A percentile compares a stretch with the other conserved stretches of the same genome.
phyloP scores from a whole-genome alignment of 1,284 basidiomycete species.

The Moesziomyces globuligerus region DNA sequence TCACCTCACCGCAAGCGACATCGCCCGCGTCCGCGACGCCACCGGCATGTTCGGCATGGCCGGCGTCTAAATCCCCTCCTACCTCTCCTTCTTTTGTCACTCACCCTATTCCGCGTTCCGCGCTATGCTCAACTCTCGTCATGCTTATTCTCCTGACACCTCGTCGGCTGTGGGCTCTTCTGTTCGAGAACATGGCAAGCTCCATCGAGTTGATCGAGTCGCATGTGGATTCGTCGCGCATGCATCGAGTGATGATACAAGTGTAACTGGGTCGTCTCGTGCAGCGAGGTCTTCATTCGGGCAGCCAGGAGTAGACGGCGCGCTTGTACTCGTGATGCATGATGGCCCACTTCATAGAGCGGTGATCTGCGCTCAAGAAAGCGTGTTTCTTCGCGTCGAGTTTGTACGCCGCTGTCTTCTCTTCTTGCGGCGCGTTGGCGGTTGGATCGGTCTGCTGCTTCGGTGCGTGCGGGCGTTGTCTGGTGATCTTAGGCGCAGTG shows the following conservation, averaged over 20 bases:
- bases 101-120: neutral
- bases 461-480: conserved; percentile 29
- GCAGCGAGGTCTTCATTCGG: too few species aligned
- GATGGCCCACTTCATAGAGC: conserved; percentile 50
- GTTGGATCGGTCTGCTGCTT: conserved; percentile 7
- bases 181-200: too few species aligned
- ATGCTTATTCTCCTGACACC: too few species aligned
- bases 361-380: conserved; percentile 33
- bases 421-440: neutral
- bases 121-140: too few species aligned
- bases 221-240: too few species aligned
- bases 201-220: too few species aligned
- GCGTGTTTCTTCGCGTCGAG: conserved; percentile 29
- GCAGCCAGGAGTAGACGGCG: conserved; percentile 27
- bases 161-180: too few species aligned
- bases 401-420: conserved; percentile 11
- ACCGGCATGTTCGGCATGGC: conserved; percentile 64
- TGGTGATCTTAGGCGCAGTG: conserved; percentile 33
- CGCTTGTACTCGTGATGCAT: conserved; percentile 46
- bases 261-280: too few species aligned
- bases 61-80: conserved; percentile 26
- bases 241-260: too few species aligned
- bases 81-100: neutral
- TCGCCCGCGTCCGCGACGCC: conserved; percentile 59
- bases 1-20: conserved; percentile 61